phyloP scores from a whole-genome alignment of 2,329 filamentous ascomycete genomes.

The Fusarium mangiferae region DNA sequence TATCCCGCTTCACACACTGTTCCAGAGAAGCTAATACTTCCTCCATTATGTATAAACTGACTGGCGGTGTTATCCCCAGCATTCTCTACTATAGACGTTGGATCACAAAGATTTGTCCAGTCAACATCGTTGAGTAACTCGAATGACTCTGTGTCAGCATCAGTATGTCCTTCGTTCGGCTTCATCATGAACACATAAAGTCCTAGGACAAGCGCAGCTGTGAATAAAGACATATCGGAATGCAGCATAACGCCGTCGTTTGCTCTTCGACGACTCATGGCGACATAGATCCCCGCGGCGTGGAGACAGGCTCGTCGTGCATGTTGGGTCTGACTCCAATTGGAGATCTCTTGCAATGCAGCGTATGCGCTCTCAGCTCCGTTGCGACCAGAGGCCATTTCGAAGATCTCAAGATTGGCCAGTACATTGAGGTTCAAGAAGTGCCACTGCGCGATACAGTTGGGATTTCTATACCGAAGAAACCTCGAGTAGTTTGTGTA shows the following conservation, averaged over 20 bases:
- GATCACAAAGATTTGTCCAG: neutral
- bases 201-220: neutral
- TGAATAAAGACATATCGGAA: slow-evolving; percentile 2
- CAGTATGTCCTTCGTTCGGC: neutral
- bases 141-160: neutral
- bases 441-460: slow-evolving; percentile 14
- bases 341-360: neutral
- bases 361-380: neutral
- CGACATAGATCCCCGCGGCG: neutral
- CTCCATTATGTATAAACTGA: neutral
- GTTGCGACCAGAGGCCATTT: neutral
- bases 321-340: neutral
- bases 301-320: slow-evolving; percentile 8
- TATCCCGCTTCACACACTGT: neutral
- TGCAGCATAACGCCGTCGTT: slow-evolving; percentile 4
- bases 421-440: neutral
- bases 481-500: neutral
- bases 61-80: neutral
- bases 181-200: neutral
- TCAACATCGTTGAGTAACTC: slow-evolving; percentile 11
- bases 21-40: neutral
- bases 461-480: neutral
- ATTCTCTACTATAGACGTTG: neutral
- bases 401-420: slow-evolving; percentile 1
- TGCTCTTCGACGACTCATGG: slow-evolving; percentile 1